Percentiles rank a stretch among this genome's conserved stretches.
These are phyloP conservation scores for Candida ovalis DNA, from an alignment of 805 yeast species.

Conservation along the genomic window DNA sequence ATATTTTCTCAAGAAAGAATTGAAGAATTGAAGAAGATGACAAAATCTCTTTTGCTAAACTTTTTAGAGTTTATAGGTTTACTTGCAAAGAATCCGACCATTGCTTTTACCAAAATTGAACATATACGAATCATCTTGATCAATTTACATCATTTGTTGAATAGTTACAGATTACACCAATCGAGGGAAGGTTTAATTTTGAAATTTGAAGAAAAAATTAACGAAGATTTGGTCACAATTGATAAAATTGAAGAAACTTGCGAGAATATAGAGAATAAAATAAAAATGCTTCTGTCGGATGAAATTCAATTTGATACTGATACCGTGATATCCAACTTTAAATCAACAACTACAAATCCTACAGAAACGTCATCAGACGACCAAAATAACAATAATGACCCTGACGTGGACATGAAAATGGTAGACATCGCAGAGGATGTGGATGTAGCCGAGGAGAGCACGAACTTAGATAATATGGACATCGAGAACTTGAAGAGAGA, in stretches of 20 bases:
- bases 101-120: slow-evolving; percentile 60
- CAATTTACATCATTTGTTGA: slow-evolving; percentile 86
- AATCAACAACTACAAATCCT: neutral
- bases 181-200: slow-evolving; percentile 84
- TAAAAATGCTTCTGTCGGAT: slow-evolving; percentile 25
- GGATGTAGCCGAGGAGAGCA: slow-evolving; percentile 10
- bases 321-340: neutral
- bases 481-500: slow-evolving; percentile 13
- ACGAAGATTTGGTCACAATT: slow-evolving; percentile 40
- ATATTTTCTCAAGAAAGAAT: slow-evolving; percentile 50
- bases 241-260: slow-evolving; percentile 39
- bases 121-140: slow-evolving; percentile 75
- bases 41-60: slow-evolving; percentile 74
- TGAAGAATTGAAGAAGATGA: slow-evolving; percentile 71
- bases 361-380: neutral
- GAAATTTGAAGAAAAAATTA: slow-evolving; percentile 58
- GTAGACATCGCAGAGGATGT: neutral
- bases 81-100: slow-evolving; percentile 67
- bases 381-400: neutral
- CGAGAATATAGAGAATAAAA: slow-evolving; percentile 35
- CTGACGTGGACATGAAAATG: neutral
- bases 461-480: slow-evolving; percentile 8
- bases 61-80: slow-evolving; percentile 81
- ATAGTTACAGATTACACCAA: slow-evolving; percentile 94
- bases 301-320: slow-evolving; percentile 12